phyloP scores from a whole-genome alignment of 805 yeast species.

The Candida hungchunana region DNA sequence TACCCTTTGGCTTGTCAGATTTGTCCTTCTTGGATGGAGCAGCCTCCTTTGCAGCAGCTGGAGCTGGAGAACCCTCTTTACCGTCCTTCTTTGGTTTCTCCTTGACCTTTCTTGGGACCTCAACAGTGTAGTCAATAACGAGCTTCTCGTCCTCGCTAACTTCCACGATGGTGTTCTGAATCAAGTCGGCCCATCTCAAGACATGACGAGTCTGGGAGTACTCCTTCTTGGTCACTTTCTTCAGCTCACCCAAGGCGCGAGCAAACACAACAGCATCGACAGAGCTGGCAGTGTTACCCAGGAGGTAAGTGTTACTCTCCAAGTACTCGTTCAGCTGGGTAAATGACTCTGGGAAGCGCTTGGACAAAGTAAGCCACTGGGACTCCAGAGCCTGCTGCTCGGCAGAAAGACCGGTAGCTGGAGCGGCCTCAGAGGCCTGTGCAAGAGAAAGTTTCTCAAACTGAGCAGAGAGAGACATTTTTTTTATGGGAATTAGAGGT shows the following conservation, averaged over 20 bases:
- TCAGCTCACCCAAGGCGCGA: slow-evolving; percentile 54
- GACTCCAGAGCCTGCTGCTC: slow-evolving; percentile 69
- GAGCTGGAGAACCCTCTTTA: slow-evolving; percentile 13
- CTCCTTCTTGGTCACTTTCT: slow-evolving; percentile 49
- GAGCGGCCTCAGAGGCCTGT: slow-evolving; percentile 17
- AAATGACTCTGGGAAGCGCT: slow-evolving; percentile 50
- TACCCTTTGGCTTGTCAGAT: slow-evolving; percentile 30
- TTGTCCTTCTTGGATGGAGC: slow-evolving; percentile 38
- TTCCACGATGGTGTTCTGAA: slow-evolving; percentile 63
- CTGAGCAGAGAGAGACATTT: slow-evolving; percentile 28
- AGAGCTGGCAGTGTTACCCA: slow-evolving; percentile 61
- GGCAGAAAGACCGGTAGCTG: slow-evolving; percentile 26
- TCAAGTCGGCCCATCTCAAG: slow-evolving; percentile 86
- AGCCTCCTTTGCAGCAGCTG: slow-evolving; percentile 14
- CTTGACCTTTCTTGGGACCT: slow-evolving; percentile 71
- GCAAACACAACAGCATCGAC: slow-evolving; percentile 71
- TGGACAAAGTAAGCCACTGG: slow-evolving; percentile 76
- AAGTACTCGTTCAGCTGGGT: slow-evolving; percentile 65
- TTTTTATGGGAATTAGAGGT: too few species aligned
- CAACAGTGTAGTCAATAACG: slow-evolving; percentile 52
- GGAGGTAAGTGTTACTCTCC: slow-evolving; percentile 64
- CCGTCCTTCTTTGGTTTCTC: slow-evolving; percentile 48
- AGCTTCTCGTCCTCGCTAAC: slow-evolving; percentile 53
- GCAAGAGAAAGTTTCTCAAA: slow-evolving; percentile 29
- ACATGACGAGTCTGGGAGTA: slow-evolving; percentile 73